Conservation (phyloP, 345 rosid species). For the Eucalyptus brandiana region DNA sequence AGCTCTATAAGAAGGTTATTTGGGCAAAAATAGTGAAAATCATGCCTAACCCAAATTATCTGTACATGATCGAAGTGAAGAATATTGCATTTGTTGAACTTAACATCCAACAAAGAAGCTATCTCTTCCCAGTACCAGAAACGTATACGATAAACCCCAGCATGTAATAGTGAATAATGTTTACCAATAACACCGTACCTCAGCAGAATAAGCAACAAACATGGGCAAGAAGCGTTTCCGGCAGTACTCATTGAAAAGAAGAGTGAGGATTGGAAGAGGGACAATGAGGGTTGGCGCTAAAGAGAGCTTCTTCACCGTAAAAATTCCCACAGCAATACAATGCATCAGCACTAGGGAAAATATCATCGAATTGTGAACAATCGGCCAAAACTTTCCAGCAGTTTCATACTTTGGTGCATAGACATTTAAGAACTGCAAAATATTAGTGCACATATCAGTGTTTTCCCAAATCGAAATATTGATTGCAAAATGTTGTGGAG, state of each 20-base stretch:
- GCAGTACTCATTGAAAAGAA: conserved; percentile 93
- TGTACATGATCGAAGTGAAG: not conserved
- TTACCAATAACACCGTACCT: conserved; percentile 24
- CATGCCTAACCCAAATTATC: not conserved
- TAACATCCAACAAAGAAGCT: not conserved
- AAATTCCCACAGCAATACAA: conserved; percentile 76
- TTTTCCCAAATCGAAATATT: not conserved
- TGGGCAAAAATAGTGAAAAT: not conserved
- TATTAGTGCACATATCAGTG: not conserved
- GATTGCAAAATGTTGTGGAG: not conserved
- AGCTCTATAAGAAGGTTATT: not conserved
- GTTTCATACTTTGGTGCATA: conserved; percentile 82
- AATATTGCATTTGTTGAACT: not conserved
- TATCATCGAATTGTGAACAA: conserved; percentile 78
- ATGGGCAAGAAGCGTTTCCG: conserved; percentile 89
- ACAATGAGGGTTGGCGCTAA: conserved; percentile 50
- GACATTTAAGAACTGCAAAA: conserved; percentile 76
- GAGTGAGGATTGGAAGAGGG: conserved; percentile 79
- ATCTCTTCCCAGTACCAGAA: not conserved
- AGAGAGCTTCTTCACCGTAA: conserved; percentile 67
- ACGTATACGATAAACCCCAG: not conserved
- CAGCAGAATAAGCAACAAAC: conserved; percentile 71
- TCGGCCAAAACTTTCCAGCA: conserved; percentile 95
- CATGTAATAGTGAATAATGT: not conserved
- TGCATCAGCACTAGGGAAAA: conserved; percentile 93